Conservation (phyloP, 148 eudicot genomes). For the Cornus kousa region DNA sequence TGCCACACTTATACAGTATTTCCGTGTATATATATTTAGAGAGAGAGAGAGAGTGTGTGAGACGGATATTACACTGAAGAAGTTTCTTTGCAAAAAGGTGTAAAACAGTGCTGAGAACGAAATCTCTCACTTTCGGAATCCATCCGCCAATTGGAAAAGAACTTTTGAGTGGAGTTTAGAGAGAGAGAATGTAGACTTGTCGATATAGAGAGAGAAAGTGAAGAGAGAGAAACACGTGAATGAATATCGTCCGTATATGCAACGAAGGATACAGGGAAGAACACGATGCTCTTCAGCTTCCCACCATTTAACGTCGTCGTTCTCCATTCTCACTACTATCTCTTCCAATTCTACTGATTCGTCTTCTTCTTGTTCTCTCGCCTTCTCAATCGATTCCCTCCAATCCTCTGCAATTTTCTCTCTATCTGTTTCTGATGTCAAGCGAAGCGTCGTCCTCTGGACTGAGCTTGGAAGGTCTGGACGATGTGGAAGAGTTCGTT, state of each 20-base stretch:
- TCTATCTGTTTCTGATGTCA: constrained; percentile 24
- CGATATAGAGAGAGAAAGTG: background rate
- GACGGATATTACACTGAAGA: background rate
- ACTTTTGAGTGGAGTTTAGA: background rate
- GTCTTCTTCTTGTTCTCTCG: background rate
- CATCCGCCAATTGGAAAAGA: background rate
- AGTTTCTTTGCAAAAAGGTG: background rate
- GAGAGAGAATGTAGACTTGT: background rate
- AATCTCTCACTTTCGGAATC: background rate
- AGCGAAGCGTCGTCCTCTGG: constrained; percentile 24
- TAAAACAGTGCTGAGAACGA: background rate
- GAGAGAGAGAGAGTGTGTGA: no score
- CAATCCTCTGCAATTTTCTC: background rate
- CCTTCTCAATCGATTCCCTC: background rate
- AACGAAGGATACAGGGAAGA: constrained; percentile 47
- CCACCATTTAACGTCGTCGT: background rate
- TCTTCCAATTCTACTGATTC: background rate
- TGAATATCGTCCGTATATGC: constrained; percentile 58
- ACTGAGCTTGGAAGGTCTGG: constrained; percentile 46
- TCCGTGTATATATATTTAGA: background rate
- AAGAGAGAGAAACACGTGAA: constrained; percentile 54
- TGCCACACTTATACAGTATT: no score
- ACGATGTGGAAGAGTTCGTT: constrained; percentile 78
- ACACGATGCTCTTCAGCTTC: constrained; percentile 35
- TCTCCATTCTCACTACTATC: background rate